phyloP scores from a whole-genome alignment of 805 yeast species.

The Limtongia smithiae region DNA sequence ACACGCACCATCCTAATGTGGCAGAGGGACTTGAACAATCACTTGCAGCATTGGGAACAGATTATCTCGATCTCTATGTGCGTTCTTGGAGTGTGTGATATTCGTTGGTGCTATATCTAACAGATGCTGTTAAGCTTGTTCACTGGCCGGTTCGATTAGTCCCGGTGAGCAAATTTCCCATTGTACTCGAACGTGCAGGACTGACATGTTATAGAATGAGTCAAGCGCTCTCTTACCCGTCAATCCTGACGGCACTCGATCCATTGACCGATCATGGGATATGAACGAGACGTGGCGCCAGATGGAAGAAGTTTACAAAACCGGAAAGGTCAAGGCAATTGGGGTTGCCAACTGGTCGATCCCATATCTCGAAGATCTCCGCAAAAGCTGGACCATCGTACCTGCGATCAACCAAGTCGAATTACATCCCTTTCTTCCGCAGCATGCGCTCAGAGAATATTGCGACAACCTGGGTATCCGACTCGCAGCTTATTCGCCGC shows the following conservation, averaged over 20 bases:
- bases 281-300: too few relatives aligned
- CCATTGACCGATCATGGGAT: too few relatives aligned
- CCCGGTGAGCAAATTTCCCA: constrained; percentile 35
- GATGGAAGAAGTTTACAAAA: constrained; percentile 54
- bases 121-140: too few relatives aligned
- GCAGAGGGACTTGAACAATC: constrained; percentile 57
- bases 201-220: neutral
- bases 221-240: neutral
- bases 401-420: constrained; percentile 79
- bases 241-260: too few relatives aligned
- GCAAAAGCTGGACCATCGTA: constrained; percentile 47
- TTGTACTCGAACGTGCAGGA: neutral
- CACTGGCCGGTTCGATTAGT: constrained; percentile 74
- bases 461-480: constrained; percentile 51
- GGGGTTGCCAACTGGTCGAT: constrained; percentile 75
- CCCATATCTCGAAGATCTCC: constrained; percentile 49
- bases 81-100: too few relatives aligned
- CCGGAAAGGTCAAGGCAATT: constrained; percentile 56
- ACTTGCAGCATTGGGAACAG: constrained; percentile 58
- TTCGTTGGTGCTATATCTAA: too few relatives aligned
- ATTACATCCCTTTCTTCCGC: constrained; percentile 69
- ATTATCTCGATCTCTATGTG: constrained; percentile 73
- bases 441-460: constrained; percentile 53
- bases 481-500: constrained; percentile 74
- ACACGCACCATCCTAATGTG: constrained; percentile 39